A percentile compares a stretch with the other conserved stretches of the same genome.
phyloP scores from a whole-genome alignment of 23 red algal genomes.

The Gracilaria gracilis region DNA sequence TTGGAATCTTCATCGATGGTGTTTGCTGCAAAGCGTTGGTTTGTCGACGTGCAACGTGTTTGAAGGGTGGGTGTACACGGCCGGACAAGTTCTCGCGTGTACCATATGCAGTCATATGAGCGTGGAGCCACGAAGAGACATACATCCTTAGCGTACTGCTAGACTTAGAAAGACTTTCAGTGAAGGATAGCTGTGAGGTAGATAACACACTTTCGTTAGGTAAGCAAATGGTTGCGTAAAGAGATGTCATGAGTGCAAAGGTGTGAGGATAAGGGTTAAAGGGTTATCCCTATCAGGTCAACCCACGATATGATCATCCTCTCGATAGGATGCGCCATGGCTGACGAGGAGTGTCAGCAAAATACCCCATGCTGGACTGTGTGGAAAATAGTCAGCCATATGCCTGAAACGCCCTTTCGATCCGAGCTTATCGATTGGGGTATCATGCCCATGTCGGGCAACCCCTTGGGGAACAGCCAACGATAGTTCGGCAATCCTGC shows the following conservation, averaged over 20 bases:
- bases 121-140: neutral
- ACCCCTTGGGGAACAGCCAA: neutral
- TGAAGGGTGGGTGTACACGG: too few relatives aligned
- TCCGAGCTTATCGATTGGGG: conserved; percentile 12
- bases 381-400: neutral
- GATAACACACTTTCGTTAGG: neutral
- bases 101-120: too few relatives aligned
- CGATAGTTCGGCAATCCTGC: neutral
- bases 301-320: neutral
- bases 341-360: neutral
- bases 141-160: neutral
- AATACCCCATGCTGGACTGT: neutral
- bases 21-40: neutral
- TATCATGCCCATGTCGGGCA: too few relatives aligned
- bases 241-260: neutral
- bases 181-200: neutral
- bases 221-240: conserved; percentile 3
- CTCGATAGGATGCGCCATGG: neutral
- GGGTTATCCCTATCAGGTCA: too few relatives aligned
- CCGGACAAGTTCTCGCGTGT: too few relatives aligned
- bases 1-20: neutral
- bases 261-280: neutral
- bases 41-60: too few relatives aligned
- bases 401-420: neutral
- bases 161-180: neutral